Conservation (phyloP, 2,329 filamentous ascomycete species). For the Neoscytalidium dimidiatum region DNA sequence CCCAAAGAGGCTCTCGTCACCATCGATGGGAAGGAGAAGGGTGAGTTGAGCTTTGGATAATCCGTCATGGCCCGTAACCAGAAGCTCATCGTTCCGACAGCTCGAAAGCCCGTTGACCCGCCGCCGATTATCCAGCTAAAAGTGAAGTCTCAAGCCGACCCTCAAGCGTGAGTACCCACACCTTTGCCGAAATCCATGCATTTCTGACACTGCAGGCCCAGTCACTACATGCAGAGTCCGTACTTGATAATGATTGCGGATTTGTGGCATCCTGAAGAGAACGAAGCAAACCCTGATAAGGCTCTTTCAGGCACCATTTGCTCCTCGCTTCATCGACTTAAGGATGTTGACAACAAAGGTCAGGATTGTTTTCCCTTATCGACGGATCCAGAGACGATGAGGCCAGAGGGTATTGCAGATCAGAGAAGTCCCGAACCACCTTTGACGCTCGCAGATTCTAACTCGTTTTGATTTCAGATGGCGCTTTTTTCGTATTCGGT, state of each 20-base stretch:
- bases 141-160: constrained; percentile 53
- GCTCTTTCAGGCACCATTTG: constrained; percentile 71
- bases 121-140: constrained; percentile 78
- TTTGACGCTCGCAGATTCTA: not conserved
- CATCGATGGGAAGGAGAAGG: constrained; percentile 70
- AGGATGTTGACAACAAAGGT: constrained; percentile 71
- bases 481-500: constrained; percentile 88
- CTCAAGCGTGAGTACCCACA: constrained; percentile 57
- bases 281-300: constrained; percentile 47
- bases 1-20: constrained; percentile 68
- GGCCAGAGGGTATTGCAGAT: not conserved
- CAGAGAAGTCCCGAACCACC: not conserved
- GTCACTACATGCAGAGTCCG: constrained; percentile 64
- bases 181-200: constrained; percentile 12
- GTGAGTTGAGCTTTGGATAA: constrained; percentile 48
- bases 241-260: constrained; percentile 62
- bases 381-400: not conserved
- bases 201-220: constrained; percentile 31
- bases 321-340: constrained; percentile 79
- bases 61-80: too few species aligned
- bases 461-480: constrained; percentile 52
- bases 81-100: constrained; percentile 45
- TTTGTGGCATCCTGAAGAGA: constrained; percentile 51
- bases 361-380: constrained; percentile 12
- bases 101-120: constrained; percentile 85